Conservation (phyloP, 176 grass and related monocot genomes). For the Oryza officinalis region DNA sequence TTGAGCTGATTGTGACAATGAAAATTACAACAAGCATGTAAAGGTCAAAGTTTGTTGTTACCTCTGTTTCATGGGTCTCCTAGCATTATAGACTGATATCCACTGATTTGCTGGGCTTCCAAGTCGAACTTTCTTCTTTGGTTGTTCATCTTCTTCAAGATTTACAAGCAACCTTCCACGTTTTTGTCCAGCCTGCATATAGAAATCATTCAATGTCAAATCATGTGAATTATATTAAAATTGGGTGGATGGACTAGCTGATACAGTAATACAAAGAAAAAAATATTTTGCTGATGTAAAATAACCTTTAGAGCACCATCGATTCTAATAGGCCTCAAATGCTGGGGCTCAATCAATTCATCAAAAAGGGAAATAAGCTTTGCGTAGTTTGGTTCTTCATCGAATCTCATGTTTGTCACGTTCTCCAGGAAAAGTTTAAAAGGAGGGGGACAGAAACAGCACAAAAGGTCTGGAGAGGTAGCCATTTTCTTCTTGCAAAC, state of each 20-base stretch:
- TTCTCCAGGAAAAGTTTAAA: slow-evolving; percentile 90
- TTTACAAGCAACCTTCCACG: slow-evolving; percentile 80
- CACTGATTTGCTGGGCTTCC: slow-evolving; percentile 97
- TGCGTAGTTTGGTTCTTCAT: slow-evolving; percentile 94
- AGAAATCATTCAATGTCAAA: slow-evolving; percentile 30
- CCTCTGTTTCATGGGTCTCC: slow-evolving; percentile 96
- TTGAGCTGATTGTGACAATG: neutral
- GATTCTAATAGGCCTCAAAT: slow-evolving; percentile 94
- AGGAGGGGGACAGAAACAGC: slow-evolving; percentile 81
- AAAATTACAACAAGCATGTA: slow-evolving; percentile 3
- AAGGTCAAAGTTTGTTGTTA: slow-evolving; percentile 41
- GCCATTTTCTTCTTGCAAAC: slow-evolving; percentile 99
- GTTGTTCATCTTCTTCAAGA: slow-evolving; percentile 95
- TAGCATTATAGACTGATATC: slow-evolving; percentile 99
- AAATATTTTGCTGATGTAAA: slow-evolving; percentile 22
- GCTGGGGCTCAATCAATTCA: slow-evolving; percentile 87
- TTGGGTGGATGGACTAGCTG: neutral
- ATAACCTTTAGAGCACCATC: slow-evolving; percentile 96
- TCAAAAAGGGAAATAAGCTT: slow-evolving; percentile 96
- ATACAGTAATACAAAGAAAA: neutral
- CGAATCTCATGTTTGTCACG: slow-evolving; percentile 99
- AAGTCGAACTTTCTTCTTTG: slow-evolving; percentile 94
- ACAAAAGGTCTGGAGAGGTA: slow-evolving; percentile 85
- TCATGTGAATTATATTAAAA: neutral
- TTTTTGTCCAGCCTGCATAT: slow-evolving; percentile 91